Conservation (phyloP, 768 basidiomycete species). For the Rhodosporidiobolus sp. region DNA sequence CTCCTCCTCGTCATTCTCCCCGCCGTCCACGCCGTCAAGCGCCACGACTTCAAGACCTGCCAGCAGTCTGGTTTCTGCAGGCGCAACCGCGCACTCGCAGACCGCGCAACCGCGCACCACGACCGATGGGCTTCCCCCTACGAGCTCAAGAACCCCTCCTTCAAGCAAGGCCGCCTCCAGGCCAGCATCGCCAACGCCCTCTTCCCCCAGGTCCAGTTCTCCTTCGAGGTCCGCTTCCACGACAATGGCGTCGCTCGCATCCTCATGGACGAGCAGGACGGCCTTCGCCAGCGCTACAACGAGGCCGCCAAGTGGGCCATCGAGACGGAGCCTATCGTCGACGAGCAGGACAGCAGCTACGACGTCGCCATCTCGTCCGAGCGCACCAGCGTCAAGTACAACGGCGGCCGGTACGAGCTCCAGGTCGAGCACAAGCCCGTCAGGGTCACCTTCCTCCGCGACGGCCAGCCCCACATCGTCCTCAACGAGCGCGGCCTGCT, state of each 20-base stretch:
- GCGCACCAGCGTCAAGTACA: constrained; percentile 54
- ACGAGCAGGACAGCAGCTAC: constrained; percentile 26
- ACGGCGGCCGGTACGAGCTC: constrained; percentile 47
- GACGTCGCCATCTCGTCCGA: constrained; percentile 48
- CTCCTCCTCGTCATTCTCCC: constrained; percentile 1
- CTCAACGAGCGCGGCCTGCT: constrained; percentile 84
- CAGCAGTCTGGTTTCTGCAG: constrained; percentile 92
- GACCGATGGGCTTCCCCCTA: constrained; percentile 81
- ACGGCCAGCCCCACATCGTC: constrained; percentile 77
- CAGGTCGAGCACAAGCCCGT: constrained; percentile 69
- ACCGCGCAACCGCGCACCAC: constrained; percentile 61
- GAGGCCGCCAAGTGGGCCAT: constrained; percentile 89
- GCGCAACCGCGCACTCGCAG: constrained; percentile 77
- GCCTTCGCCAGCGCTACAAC: constrained; percentile 78
- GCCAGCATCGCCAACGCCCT: constrained; percentile 74
- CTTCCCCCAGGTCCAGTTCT: constrained; percentile 78
- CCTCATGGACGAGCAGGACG: constrained; percentile 81
- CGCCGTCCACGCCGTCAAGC: constrained; percentile 49
- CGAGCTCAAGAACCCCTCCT: constrained; percentile 61
- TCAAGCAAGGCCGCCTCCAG: constrained; percentile 61
- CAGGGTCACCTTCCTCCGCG: constrained; percentile 65
- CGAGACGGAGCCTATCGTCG: constrained; percentile 63
- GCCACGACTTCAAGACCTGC: constrained; percentile 89
- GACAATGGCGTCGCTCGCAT: constrained; percentile 86
- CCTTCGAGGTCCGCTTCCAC: constrained; percentile 76